These are phyloP conservation scores for Cucurbita argyrosperma DNA, from an alignment of 306 rosid genomes.

Conservation along the genomic window DNA sequence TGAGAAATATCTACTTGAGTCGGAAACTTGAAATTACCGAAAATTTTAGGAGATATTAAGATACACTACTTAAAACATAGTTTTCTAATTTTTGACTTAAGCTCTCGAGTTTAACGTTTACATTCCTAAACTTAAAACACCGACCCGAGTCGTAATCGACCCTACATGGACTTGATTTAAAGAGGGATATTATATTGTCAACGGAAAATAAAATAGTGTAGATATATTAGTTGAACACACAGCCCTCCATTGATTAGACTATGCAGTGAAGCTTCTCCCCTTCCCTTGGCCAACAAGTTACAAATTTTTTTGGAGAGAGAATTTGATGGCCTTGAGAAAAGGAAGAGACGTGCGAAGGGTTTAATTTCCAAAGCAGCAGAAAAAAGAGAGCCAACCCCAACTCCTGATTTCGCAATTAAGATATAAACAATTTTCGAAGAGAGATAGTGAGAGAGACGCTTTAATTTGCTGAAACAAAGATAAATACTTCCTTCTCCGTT, in stretches of 20 bases:
- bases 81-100: no score
- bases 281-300: background rate
- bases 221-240: background rate
- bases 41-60: no score
- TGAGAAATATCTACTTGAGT: no score
- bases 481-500: slow-evolving; percentile 15
- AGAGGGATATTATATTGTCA: no score
- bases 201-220: no score
- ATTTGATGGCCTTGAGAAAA: slow-evolving; percentile 10
- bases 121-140: no score
- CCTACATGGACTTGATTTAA: no score
- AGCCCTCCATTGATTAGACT: background rate
- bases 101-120: no score
- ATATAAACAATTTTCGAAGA: background rate
- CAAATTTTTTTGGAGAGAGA: background rate
- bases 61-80: no score
- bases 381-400: background rate
- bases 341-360: slow-evolving; percentile 13
- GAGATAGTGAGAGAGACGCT: slow-evolving; percentile 12
- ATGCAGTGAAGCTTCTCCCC: background rate
- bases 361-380: background rate
- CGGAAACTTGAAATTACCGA: no score
- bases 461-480: background rate
- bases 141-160: no score
- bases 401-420: background rate